phyloP scores from a whole-genome alignment of 2,329 filamentous ascomycete genomes.

The Xylariaceae sp. region DNA sequence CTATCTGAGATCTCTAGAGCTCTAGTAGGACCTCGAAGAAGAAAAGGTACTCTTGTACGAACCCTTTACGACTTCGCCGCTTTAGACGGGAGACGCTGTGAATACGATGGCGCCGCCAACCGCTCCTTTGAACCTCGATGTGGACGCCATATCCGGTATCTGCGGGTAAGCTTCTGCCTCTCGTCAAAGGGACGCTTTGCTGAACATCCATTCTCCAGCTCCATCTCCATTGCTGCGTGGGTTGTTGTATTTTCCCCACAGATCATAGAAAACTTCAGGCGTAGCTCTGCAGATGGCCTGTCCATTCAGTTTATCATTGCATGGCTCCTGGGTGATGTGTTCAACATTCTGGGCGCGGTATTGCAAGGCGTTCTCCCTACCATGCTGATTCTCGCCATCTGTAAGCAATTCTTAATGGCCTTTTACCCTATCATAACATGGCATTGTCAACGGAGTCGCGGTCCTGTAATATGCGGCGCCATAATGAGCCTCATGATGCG shows the following conservation, averaged over 20 bases:
- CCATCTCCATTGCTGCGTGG: conserved; percentile 96
- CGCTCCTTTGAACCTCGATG: conserved; percentile 65
- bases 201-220: conserved; percentile 46
- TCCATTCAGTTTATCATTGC: conserved; percentile 89
- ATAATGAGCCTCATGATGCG: too few species aligned
- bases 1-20: too few species aligned
- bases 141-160: conserved; percentile 89
- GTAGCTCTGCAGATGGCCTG: conserved; percentile 79
- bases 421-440: too few species aligned
- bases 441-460: too few species aligned
- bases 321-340: conserved; percentile 92
- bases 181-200: conserved; percentile 2
- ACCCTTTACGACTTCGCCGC: too few species aligned
- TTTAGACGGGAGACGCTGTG: background rate
- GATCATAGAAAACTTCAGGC: conserved; percentile 90
- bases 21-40: too few species aligned
- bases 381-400: conserved; percentile 90
- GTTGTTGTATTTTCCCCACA: conserved; percentile 97
- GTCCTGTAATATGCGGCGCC: too few species aligned
- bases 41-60: too few species aligned
- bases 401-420: too few species aligned
- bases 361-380: conserved; percentile 89
- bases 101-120: conserved; percentile 52
- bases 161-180: conserved; percentile 58
- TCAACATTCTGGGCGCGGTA: conserved; percentile 92